Base-by-base conservation (phyloP, 2,329 filamentous ascomycete species). In the Pestalotiopsis sp. region DNA sequence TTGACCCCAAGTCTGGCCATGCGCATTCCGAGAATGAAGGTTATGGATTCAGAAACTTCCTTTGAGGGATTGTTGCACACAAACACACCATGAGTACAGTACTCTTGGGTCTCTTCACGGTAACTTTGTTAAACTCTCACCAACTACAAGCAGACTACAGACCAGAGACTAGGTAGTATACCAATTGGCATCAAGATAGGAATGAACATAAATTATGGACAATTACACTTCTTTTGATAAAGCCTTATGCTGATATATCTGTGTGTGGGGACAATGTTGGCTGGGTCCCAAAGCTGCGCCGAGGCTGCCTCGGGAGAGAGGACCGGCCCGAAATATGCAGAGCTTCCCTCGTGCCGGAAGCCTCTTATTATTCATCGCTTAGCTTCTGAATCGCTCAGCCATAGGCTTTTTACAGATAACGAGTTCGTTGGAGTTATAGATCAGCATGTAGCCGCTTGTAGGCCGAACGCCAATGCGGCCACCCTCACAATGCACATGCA, bases 31-130 rank as follows among this genome's bases (percentile, higher is more conserved):
- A 75, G 67, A 75, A 76, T 62, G 73, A 74, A 12, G 74, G 74
- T 4, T 74, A 74, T 23, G 71, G 73, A 4, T 76, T 74, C 58
- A 70, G 73, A 58, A 74, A 75, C 66, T 68, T 74, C 57, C 67
- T 76, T 59, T 76, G 63, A 25, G n/a, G 61, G 2, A 20, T 27
- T 49, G n/a, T 59, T n/a, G 57, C 25, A n/a, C 45, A n/a, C 4
- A n/a, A n/a, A n/a, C 9, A 52, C 17, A 9, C 7, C 27, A 31
- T 7, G 27, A n/a, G 17, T 52, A 17, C n/a, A 45, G 38, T 13
- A 5, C 13, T 13, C 7, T n/a, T 7, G 7, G 6, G 20, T 52
- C 2, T n/a, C n/a, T 52, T 20, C 0, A 52, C 17, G 14, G 14
- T 52, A 31, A 31, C 27, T 31, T 31, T 31, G 27, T 31, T 6